Conservation (phyloP, 2,329 filamentous ascomycete genomes). For the Aspergillus thermomutatus region DNA sequence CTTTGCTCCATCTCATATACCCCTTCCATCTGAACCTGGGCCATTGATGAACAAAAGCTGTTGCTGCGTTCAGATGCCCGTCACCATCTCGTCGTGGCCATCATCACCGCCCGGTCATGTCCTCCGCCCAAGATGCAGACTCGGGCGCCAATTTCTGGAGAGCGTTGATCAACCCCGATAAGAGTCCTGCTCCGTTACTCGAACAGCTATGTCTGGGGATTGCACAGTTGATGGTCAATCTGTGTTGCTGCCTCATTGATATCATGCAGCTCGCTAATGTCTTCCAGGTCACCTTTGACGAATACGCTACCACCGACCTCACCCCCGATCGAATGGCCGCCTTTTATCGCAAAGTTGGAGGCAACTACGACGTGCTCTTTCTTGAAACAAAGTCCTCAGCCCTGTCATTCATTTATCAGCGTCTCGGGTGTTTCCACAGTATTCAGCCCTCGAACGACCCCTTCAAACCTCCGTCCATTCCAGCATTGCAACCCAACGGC, state of each 20-base stretch:
- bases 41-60: constrained; percentile 11
- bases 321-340: constrained; percentile 69
- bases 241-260: constrained; percentile 3
- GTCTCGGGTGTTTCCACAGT: constrained; percentile 83
- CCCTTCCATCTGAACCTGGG: too few species aligned
- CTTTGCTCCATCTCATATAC: neutral
- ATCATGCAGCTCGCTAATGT: constrained; percentile 8
- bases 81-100: constrained; percentile 8
- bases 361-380: constrained; percentile 77
- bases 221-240: constrained; percentile 66
- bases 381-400: constrained; percentile 67
- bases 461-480: constrained; percentile 72
- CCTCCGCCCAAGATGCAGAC: constrained; percentile 21
- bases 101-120: constrained; percentile 23
- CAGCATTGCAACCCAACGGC: constrained; percentile 75
- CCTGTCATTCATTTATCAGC: constrained; percentile 89
- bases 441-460: constrained; percentile 69
- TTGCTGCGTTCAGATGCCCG: constrained; percentile 14
- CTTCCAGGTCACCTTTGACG: constrained; percentile 29
- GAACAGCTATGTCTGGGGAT: constrained; percentile 67
- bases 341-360: constrained; percentile 72
- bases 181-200: constrained; percentile 64
- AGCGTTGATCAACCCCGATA: constrained; percentile 62
- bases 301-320: constrained; percentile 33
- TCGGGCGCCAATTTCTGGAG: constrained; percentile 51